Percentiles rank a stretch among this genome's conserved stretches.
phyloP scores from a whole-genome alignment of 176 grass and related monocot species.

The Avena sativa region DNA sequence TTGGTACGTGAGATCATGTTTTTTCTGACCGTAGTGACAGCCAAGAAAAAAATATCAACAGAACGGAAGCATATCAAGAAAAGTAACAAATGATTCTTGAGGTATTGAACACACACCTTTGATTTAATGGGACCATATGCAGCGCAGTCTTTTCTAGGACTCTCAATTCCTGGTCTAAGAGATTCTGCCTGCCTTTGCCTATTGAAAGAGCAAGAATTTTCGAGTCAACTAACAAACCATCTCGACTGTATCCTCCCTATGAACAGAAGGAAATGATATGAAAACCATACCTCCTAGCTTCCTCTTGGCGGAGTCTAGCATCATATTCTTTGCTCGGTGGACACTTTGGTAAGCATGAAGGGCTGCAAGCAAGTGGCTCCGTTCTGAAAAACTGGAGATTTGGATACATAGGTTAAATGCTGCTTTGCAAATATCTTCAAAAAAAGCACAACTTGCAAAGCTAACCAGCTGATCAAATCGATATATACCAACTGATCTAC shows the following conservation, averaged over 20 bases:
- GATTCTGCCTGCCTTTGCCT: slow-evolving; percentile 67
- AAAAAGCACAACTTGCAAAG: neutral
- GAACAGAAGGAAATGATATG: slow-evolving; percentile 18
- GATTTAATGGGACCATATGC: slow-evolving; percentile 35
- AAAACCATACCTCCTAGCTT: slow-evolving; percentile 53
- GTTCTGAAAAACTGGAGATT: slow-evolving; percentile 77
- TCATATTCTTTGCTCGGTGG: slow-evolving; percentile 93
- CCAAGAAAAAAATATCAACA: slow-evolving; percentile 5
- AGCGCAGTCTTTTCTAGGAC: slow-evolving; percentile 33
- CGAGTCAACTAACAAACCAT: neutral
- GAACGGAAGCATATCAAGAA: neutral
- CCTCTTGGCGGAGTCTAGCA: slow-evolving; percentile 57
- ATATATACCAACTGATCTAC: slow-evolving; percentile 14
- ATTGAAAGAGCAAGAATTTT: slow-evolving; percentile 31
- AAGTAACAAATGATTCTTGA: neutral
- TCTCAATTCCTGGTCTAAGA: slow-evolving; percentile 50
- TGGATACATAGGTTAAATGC: slow-evolving; percentile 23
- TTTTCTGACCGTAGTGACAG: neutral
- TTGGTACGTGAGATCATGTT: neutral
- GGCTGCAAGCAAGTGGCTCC: slow-evolving; percentile 69
- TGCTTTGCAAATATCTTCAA: neutral
- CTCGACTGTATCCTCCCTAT: neutral
- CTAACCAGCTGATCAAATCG: neutral
- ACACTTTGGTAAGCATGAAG: slow-evolving; percentile 74
- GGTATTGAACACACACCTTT: slow-evolving; percentile 41